Base-by-base conservation (phyloP, 2,329 filamentous ascomycete genomes). In the Periconia digitata region DNA sequence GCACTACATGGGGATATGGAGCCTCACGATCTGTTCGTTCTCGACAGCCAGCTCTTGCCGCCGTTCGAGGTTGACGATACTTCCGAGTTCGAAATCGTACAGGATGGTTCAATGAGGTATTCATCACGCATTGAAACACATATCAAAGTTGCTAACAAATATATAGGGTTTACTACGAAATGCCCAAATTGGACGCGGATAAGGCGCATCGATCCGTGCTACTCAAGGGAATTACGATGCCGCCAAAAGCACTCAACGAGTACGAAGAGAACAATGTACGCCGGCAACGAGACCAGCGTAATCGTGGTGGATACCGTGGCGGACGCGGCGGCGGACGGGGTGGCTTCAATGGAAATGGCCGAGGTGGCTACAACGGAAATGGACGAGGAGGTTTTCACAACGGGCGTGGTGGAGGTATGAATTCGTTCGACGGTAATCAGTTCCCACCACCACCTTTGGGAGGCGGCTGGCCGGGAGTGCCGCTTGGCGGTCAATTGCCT, bases 181-280 rank as follows among this genome's bases (percentile, higher is more conserved):
- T 96, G 73, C 92, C 92, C 0, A 78, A 80, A 35, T 35, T 69
- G 1, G 84, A 83, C 16, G 51, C 60, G 2, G 78, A 77, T 8
- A 82, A 89, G 60, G 76, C 84, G 4, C 94, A 99, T 74, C 96
- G 96, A 69, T 96, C 92, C 6, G 95, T 96, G 88, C 81, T 99
- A 13, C 79, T 99, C 29, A 86, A 90, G 2, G 94, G 94, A 12
- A 85, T 92, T 34, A 85, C 86, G 60, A 79, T 92, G 47, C 84
- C 88, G 4, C 74, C 80, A 2, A 84, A 89, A 1, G 86, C 84
- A 8, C 81, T 99, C 1, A 58, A 44, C 21, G 87, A 89, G 48
- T 80, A 83, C 27, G 82, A 81, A 81, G 92, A 37, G 84, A 85
- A 64, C 79, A 81, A 44, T 85, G 87, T 66, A 77, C 86, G 27